Conservation (phyloP, 441 rosid species). For the Raphanus hybrid region DNA sequence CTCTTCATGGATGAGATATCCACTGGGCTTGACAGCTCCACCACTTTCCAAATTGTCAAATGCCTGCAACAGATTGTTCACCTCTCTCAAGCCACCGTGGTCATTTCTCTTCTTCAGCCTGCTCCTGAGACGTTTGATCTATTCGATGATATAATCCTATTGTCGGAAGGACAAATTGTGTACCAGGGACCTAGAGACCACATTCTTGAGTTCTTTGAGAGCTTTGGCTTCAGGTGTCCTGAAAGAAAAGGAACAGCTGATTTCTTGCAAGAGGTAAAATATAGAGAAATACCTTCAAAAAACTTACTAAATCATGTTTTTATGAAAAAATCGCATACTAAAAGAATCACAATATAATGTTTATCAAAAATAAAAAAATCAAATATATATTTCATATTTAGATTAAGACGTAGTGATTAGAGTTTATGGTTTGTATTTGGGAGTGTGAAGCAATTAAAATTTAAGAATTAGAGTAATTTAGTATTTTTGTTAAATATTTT, state of each 20-base stretch:
- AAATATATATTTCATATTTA: too few relatives aligned
- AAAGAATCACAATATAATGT: too few relatives aligned
- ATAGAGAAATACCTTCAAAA: not conserved
- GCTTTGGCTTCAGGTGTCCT: constrained; percentile 83
- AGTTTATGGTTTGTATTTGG: too few relatives aligned
- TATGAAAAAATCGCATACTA: too few relatives aligned
- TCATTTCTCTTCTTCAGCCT: constrained; percentile 87
- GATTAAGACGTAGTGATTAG: too few relatives aligned
- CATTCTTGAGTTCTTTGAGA: constrained; percentile 69
- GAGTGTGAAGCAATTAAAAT: too few relatives aligned
- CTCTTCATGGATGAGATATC: constrained; percentile 97
- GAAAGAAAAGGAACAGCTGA: constrained; percentile 92
- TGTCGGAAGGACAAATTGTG: constrained; percentile 81
- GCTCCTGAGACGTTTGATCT: constrained; percentile 93
- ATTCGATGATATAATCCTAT: constrained; percentile 77
- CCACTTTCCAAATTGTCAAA: constrained; percentile 84
- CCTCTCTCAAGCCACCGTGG: constrained; percentile 73
- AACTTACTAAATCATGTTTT: not conserved
- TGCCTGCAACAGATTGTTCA: constrained; percentile 92
- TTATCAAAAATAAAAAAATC: too few relatives aligned
- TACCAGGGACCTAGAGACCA: constrained; percentile 85
- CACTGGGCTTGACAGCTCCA: constrained; percentile 91
- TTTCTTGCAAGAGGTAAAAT: constrained; percentile 90
- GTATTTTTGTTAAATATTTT: not conserved
- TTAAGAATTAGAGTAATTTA: not conserved